Base-by-base conservation (phyloP, 164 flowering plant genomes). In the Saururus chinensis region DNA sequence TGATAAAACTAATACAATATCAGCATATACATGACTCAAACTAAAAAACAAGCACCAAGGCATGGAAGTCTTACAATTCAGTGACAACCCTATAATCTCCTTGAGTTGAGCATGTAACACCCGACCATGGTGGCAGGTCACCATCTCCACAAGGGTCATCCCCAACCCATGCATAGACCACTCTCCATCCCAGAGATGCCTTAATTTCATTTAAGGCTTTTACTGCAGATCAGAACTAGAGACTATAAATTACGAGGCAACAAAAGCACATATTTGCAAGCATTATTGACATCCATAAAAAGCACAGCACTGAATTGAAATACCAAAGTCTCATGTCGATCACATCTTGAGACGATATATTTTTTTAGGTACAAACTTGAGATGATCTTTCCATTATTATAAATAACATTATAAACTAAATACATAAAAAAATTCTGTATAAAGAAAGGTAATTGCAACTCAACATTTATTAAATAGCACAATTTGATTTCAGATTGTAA, bases 111-210 rank as follows among this genome's bases (percentile, higher is more conserved):
- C 99, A 93, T 9, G 90, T 88, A 53, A 93, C 92, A 17, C 97
- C 99, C 61, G 96, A 86, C 95, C 99, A 90, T 9, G 92, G 85
- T 26, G 89, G 88, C 49, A 89, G 76, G 70, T 81, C 91, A n/a
- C 95, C 97, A 67, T 93, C 99, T 37, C 99, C 99, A 70, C 99
- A 93, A 45, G 99, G 99, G 73, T 93, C 99, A 63, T 93, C 98
- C 56, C 97, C 97, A 59, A 93, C 84, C 98, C 98, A 90, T 4
- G 98, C 79, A 72, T 90, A 93, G 56, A 90, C 92, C 64, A 93
- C 96, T 61, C 97, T 88, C 98, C 97, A 93, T 26, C 98, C 98
- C 14, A 93, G 88, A 21, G 90, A 86, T 19, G 95, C 83, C 80
- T 90, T 93, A 56, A 93, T 93, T 72, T 93, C 97, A 66, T 93